Percentiles rank a stretch among this genome's conserved stretches.
phyloP scores from a whole-genome alignment of 768 basidiomycete species.

The Tylopilus rubrobrunneus region DNA sequence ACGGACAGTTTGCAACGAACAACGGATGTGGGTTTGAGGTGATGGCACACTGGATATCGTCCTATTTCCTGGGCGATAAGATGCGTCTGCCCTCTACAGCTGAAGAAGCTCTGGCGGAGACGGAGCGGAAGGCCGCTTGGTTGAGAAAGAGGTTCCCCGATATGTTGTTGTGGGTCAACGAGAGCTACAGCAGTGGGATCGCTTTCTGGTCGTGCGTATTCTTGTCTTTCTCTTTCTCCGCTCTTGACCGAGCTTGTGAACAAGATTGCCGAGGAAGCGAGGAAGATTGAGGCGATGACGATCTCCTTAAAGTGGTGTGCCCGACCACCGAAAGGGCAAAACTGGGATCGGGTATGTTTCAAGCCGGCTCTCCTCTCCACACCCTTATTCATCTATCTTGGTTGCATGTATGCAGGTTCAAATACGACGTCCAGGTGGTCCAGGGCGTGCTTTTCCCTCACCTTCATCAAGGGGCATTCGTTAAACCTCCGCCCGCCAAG shows the following conservation, averaged over 20 bases:
- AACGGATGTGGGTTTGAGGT: constrained; percentile 54
- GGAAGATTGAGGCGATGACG: no score
- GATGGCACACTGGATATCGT: constrained; percentile 59
- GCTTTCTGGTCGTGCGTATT: constrained; percentile 51
- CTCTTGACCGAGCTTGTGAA: neutral
- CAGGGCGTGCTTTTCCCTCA: constrained; percentile 44
- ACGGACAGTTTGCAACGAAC: constrained; percentile 49
- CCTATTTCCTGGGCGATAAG: constrained; percentile 53
- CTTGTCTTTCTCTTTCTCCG: neutral
- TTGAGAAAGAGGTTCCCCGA: constrained; percentile 52
- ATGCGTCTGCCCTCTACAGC: constrained; percentile 45
- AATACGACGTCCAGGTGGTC: constrained; percentile 46
- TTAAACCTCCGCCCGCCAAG: constrained; percentile 21
- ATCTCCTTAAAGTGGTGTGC: constrained; percentile 47
- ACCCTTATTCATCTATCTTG: neutral
- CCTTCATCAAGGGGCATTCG: constrained; percentile 11
- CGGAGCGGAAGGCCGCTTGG: constrained; percentile 50
- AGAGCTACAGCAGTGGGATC: constrained; percentile 47
- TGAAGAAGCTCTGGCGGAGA: constrained; percentile 43
- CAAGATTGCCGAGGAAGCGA: constrained; percentile 69
- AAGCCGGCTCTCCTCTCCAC: neutral
- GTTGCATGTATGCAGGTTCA: constrained; percentile 37
- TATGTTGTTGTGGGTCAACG: constrained; percentile 45
- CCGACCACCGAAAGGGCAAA: constrained; percentile 27
- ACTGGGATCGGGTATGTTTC: constrained; percentile 36